Percentiles rank a stretch among this genome's conserved stretches.
These are phyloP conservation scores for Fusarium virguliforme DNA, from an alignment of 2,329 filamentous ascomycete species.

Conservation along the genomic window DNA sequence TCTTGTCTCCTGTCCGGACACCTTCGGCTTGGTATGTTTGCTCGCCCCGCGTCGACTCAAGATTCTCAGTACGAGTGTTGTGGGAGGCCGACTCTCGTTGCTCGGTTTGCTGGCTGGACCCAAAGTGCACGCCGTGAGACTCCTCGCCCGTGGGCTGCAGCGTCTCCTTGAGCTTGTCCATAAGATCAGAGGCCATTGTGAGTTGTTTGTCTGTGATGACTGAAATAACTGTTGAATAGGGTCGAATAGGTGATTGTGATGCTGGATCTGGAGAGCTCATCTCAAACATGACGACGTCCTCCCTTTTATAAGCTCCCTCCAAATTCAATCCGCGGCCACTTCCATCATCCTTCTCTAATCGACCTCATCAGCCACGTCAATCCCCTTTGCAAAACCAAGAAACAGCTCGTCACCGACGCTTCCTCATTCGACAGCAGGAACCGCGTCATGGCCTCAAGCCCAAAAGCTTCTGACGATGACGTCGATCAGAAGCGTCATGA, in stretches of 20 bases:
- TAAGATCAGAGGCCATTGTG: conserved; percentile 40
- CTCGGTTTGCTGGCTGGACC: conserved; percentile 9
- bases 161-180: conserved; percentile 46
- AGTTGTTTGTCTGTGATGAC: neutral
- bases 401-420: conserved; percentile 10
- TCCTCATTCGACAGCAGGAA: conserved; percentile 20
- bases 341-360: conserved; percentile 22
- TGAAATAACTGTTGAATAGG: neutral
- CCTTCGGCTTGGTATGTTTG: conserved; percentile 25
- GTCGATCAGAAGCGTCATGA: conserved; percentile 29
- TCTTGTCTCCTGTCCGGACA: conserved; percentile 32
- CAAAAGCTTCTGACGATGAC: conserved; percentile 30
- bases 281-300: neutral
- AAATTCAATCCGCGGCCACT: neutral
- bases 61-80: neutral
- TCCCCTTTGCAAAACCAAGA: neutral
- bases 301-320: conserved; percentile 18
- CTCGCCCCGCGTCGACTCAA: conserved; percentile 3
- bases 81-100: conserved; percentile 15
- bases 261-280: neutral
- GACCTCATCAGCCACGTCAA: conserved; percentile 8
- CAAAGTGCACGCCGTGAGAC: conserved; percentile 13
- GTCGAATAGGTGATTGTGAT: neutral
- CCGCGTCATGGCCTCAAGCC: conserved; percentile 28
- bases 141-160: conserved; percentile 24